These are phyloP conservation scores for Irpex sp. DNA, from an alignment of 1,284 basidiomycete species.

Conservation along the genomic window DNA sequence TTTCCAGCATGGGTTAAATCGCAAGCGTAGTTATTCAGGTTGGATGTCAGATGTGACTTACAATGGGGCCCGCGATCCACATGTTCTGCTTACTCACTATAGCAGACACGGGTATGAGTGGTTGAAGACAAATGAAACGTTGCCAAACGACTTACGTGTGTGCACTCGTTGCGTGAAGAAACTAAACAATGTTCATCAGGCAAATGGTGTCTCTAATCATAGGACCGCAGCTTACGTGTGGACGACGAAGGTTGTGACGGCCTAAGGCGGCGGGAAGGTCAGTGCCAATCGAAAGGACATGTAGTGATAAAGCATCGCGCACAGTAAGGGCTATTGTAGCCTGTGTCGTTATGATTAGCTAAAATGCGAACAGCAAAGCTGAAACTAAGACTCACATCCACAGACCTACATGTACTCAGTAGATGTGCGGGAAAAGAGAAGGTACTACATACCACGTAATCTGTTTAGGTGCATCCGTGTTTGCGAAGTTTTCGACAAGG, in stretches of 20 bases:
- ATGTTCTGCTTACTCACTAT: slow-evolving; percentile 38
- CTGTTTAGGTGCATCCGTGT: slow-evolving; percentile 15
- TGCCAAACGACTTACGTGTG: slow-evolving; percentile 13
- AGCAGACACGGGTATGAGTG: not conserved
- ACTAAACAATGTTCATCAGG: slow-evolving; percentile 4
- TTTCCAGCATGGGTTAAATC: not conserved
- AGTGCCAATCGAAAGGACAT: slow-evolving; percentile 5
- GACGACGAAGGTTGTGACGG: slow-evolving; percentile 22
- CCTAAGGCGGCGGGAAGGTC: slow-evolving; percentile 7
- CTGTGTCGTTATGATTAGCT: slow-evolving; percentile 7
- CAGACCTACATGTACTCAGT: slow-evolving; percentile 14
- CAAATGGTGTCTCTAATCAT: not conserved
- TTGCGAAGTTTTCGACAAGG: slow-evolving; percentile 27
- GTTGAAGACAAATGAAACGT: not conserved
- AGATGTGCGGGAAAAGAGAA: slow-evolving; percentile 11
- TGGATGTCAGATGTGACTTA: slow-evolving; percentile 19
- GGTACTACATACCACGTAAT: slow-evolving; percentile 27
- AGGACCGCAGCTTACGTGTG: slow-evolving; percentile 28
- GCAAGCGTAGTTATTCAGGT: not conserved
- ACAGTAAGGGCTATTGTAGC: slow-evolving; percentile 23
- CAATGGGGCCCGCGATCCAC: slow-evolving; percentile 35
- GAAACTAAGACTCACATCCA: slow-evolving; percentile 11
- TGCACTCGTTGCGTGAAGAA: slow-evolving; percentile 18
- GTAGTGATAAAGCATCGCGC: slow-evolving; percentile 14
- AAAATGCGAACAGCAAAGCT: not conserved